Conservation (phyloP, 2,329 filamentous ascomycete species). For the Rosellinia necatrix region DNA sequence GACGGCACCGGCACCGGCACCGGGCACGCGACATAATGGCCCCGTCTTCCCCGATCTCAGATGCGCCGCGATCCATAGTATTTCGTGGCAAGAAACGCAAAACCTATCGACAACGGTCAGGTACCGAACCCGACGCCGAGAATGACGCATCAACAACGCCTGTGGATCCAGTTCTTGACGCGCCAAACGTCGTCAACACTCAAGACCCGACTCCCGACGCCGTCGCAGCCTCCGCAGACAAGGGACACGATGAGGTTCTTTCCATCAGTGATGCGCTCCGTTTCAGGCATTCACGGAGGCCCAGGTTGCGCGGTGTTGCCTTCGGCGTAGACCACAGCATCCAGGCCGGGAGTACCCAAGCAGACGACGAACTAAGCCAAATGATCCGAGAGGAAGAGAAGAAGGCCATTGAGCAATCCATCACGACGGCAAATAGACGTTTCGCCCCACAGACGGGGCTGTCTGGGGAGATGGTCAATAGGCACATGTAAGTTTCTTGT, state of each 20-base stretch:
- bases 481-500: conserved; percentile 72
- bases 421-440: conserved; percentile 49
- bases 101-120: conserved; percentile 58
- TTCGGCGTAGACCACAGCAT: conserved; percentile 49
- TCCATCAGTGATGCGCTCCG: conserved; percentile 57
- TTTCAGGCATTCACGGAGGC: conserved; percentile 56
- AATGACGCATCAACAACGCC: conserved; percentile 3
- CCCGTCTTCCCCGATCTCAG: conserved; percentile 17
- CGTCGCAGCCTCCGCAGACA: conserved; percentile 5
- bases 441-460: conserved; percentile 76
- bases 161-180: conserved; percentile 13
- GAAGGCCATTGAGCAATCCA: conserved; percentile 36
- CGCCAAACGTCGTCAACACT: conserved; percentile 3
- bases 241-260: conserved; percentile 44
- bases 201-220: background rate
- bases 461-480: conserved; percentile 68
- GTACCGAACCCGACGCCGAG: conserved; percentile 42
- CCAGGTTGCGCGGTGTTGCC: conserved; percentile 59
- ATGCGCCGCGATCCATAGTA: conserved; percentile 45
- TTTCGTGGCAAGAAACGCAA: conserved; percentile 68
- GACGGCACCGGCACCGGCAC: background rate
- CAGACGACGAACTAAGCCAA: conserved; percentile 43
- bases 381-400: conserved; percentile 44
- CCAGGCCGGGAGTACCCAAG: conserved; percentile 29
- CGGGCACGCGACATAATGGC: conserved; percentile 21